Evolutionary conservation across 352 stramenopile genomes (phyloP), one percentile per base, ranked within the genome.

Genomic region (Pythium diclinum): DNA sequence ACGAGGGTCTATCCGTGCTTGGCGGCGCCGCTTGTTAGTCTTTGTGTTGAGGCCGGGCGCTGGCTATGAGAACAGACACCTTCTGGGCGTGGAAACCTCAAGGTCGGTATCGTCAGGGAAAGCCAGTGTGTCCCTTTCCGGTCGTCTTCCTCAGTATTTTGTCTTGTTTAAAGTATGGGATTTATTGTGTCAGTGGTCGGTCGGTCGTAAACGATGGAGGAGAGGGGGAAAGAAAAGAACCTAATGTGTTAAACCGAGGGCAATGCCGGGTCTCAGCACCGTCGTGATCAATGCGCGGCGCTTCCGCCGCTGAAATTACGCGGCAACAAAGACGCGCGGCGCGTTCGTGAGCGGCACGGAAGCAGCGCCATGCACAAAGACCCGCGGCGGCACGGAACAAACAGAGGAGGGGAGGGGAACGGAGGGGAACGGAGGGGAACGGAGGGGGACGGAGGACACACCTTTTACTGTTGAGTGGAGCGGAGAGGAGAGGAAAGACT

Each of bases 251-350:
- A 54, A 54, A 54, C 6, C 8, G 13, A 54, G 25, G 47, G 47
- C 16, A 9, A 16, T 4, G 47, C 21, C 21, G 11, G 47, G 47
- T 54, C 47, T 54, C 47, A 54, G 47, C 47, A 47, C 16, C 40
- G 5, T 3, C 6, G 40, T 47, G 8, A 47, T 21, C 5, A 23
- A 16, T 1, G 4, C 14, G 9, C 40, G 40, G 40, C 14, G 40
- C 40, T 47, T 47, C 40, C 40, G 3, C 40, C 40, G 40, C 40
- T 47, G 40, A 47, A 47, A 47, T 47, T 47, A 47, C 40, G 40
- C 9, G 40, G 40, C 40, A 16, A 47, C 40, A 47, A 47, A 47
- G 40, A 47, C 40, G 40, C 40, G 40, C 40, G 14, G 40, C 25
- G 25, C 40, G 40, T 47, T 47, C 40, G 40, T 47, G 40, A 47